Percentiles rank a stretch among this genome's conserved stretches.
Evolutionary conservation across 495 filamentous ascomycete genomes (phyloP).

Genomic region (Hyaloscypha bicolor): DNA sequence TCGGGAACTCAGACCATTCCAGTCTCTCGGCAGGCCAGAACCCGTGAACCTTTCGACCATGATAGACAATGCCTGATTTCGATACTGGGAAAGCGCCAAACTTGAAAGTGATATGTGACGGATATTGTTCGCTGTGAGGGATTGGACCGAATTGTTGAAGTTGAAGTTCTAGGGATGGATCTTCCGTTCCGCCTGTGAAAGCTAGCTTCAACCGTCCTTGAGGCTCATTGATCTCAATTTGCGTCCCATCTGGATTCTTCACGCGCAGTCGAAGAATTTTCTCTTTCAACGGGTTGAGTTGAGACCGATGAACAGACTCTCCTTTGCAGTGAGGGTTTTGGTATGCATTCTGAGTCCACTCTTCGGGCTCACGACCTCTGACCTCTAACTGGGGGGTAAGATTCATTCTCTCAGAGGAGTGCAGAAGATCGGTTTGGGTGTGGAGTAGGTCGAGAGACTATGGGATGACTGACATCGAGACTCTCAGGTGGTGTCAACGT

Average conservation of each 20-base stretch:
- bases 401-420: background rate
- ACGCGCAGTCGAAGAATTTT: background rate
- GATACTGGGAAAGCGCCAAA: background rate
- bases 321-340: background rate
- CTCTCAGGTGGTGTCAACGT: too few species aligned
- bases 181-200: background rate
- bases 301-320: background rate
- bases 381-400: background rate
- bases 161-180: background rate
- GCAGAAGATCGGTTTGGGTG: background rate
- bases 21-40: background rate
- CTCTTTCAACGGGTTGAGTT: background rate
- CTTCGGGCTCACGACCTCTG: background rate
- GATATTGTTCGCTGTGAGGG: background rate
- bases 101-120: background rate
- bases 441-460: background rate
- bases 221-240: background rate
- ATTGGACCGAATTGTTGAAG: background rate
- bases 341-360: background rate
- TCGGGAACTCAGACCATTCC: background rate
- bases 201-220: background rate
- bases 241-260: background rate
- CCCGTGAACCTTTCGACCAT: background rate
- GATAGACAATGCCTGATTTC: background rate
- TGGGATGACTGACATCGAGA: background rate